Base-by-base conservation (phyloP, 2,329 filamentous ascomycete species). In the Ophioceras dolichostomum region DNA sequence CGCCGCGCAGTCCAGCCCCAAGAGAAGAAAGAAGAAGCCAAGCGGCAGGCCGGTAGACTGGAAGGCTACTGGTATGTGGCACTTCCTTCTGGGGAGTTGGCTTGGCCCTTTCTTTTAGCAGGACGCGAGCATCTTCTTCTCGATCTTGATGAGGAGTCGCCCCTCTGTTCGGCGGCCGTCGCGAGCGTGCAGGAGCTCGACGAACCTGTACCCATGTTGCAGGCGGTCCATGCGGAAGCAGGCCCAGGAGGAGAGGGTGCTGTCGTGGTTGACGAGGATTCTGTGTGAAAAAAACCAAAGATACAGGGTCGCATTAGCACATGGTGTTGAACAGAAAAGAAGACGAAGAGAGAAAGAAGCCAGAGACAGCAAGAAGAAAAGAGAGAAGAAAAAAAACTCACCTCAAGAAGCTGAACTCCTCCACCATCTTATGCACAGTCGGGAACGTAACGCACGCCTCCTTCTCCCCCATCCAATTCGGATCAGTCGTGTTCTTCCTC, bases 371-470 rank as follows among this genome's bases (percentile, higher is more conserved):
- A 42, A 12, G 14, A 14, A 4, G 40, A 35, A 33, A 37, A 12
- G 40, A 35, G 40, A 41, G 30, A 34, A 32, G 33, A 18, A 39
- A 44, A 28, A 27, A 39, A 39, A 50, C 79, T 65, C 58, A 86
- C 81, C 77, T 72, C 22, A 87, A 58, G 51, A 87, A 87, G 49
- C 76, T 82, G 45, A 87, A 63, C 46, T 80, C 71, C 49, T 83
- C 76, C 12, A 82, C 68, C 10, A 85, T 68, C 35, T 70, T 68
- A 37, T 64, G 61, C 32, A 77, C 59, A 24, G 67, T 65, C 26
- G 61, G 58, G 51, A 85, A 87, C 14, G 65, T 58, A 32, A 86
- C 53, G n/a, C 58, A 58, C 39, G 68, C 66, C 4, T 69, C 70
- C 19, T 54, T 45, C 5, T 46, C 43, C 3, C 67, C 68, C n/a